phyloP scores from a whole-genome alignment of 1,139 yeast genomes.

The Zygosaccharomyces sapae region DNA sequence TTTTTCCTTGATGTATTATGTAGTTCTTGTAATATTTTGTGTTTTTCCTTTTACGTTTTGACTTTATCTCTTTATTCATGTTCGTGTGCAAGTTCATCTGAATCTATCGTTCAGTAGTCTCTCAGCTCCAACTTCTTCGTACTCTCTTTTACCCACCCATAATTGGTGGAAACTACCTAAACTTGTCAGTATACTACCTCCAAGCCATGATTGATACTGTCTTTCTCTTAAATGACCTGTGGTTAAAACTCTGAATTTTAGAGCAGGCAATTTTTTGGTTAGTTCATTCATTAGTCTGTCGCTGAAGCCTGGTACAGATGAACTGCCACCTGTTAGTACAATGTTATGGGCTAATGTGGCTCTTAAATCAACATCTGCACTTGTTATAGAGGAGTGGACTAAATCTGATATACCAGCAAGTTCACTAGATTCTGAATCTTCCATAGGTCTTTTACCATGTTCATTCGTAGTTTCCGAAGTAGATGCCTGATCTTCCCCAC shows the following conservation, averaged over 20 bases:
- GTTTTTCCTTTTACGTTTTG: too few species aligned
- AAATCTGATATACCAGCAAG: constrained; percentile 61
- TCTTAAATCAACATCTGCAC: constrained; percentile 81
- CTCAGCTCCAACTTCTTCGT: constrained; percentile 86
- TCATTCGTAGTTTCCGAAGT: constrained; percentile 28
- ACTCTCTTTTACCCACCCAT: constrained; percentile 92
- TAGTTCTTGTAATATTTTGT: constrained; percentile 16
- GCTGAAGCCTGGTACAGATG: constrained; percentile 81
- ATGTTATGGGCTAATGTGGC: constrained; percentile 90
- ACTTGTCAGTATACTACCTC: constrained; percentile 88
- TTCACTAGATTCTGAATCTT: constrained; percentile 23
- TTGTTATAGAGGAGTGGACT: constrained; percentile 63
- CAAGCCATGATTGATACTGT: constrained; percentile 87
- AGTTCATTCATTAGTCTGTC: constrained; percentile 77
- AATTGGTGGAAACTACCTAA: constrained; percentile 94
- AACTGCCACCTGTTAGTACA: constrained; percentile 84
- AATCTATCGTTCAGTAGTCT: constrained; percentile 71
- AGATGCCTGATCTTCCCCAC: constrained; percentile 27
- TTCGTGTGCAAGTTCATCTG: constrained; percentile 40
- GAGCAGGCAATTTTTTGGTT: constrained; percentile 74
- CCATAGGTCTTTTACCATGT: constrained; percentile 34
- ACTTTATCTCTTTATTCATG: neutral
- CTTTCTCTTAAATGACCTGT: constrained; percentile 83
- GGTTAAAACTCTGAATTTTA: constrained; percentile 83
- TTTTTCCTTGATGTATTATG: neutral